Evolutionary conservation across 192 early-diverging fungal genomes (phyloP).

Genomic region (Backusella sp.): DNA sequence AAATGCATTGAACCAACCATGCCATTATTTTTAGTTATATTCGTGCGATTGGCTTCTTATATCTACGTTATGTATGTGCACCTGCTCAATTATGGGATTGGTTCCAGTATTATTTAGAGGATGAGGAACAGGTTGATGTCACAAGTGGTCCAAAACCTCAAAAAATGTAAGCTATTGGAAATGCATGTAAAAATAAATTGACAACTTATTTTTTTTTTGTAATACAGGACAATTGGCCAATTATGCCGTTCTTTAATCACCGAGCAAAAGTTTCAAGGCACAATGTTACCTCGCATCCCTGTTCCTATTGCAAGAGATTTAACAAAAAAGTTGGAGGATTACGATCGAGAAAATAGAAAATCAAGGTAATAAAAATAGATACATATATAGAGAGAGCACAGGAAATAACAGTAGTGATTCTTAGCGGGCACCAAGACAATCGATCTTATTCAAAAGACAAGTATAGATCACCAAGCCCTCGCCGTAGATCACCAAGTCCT

Average conservation of each 20-base stretch:
- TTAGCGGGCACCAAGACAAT: neutral
- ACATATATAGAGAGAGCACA: no score
- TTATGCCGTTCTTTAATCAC: constrained; percentile 64
- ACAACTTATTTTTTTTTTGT: constrained; percentile 6
- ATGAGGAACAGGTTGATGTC: constrained; percentile 71
- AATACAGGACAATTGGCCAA: constrained; percentile 67
- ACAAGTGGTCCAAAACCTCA: constrained; percentile 56
- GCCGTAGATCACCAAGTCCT: neutral
- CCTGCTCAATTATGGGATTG: constrained; percentile 78
- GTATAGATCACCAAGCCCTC: neutral
- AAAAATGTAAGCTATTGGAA: constrained; percentile 45
- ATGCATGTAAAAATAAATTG: no score
- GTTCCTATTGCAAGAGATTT: constrained; percentile 77
- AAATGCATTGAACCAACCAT: neutral
- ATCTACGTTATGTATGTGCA: constrained; percentile 79
- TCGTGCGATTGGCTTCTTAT: constrained; percentile 77
- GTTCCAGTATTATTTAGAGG: constrained; percentile 75
- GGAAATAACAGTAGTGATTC: no score
- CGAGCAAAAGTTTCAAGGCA: constrained; percentile 76
- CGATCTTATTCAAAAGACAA: neutral
- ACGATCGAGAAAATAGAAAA: constrained; percentile 29
- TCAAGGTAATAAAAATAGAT: neutral
- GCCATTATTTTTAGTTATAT: constrained; percentile 51
- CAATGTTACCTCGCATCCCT: constrained; percentile 82
- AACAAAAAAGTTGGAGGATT: constrained; percentile 59